Evolutionary conservation across 176 grass and related monocot genomes (phyloP).

Genomic region (Poa annua): DNA sequence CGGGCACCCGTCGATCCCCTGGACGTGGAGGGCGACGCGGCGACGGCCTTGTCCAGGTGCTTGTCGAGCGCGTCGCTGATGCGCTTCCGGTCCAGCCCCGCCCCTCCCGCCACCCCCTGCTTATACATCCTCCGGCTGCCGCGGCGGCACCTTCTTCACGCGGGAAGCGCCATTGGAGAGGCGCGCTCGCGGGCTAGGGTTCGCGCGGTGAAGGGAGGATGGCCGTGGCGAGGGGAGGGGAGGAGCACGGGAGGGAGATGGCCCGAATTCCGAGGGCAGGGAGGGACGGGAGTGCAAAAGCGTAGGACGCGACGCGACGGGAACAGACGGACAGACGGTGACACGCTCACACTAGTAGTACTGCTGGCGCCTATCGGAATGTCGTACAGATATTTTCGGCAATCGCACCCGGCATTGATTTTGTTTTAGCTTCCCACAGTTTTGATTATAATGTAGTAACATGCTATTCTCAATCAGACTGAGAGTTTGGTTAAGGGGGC

Average conservation of each 20-base stretch:
- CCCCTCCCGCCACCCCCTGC: constrained; percentile 43
- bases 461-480: no score
- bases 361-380: background rate
- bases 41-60: constrained; percentile 65
- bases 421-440: background rate
- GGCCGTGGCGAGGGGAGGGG: background rate
- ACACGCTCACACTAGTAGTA: background rate
- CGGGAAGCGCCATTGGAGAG: constrained; percentile 40
- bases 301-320: background rate
- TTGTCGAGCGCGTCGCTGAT: constrained; percentile 72
- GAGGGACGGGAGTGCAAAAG: constrained; percentile 37
- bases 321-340: background rate
- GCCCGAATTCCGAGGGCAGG: constrained; percentile 23
- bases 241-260: constrained; percentile 27
- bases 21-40: constrained; percentile 53
- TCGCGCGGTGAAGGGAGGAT: background rate
- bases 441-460: no score
- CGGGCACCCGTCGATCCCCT: constrained; percentile 51
- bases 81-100: constrained; percentile 64
- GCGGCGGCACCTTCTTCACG: constrained; percentile 28
- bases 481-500: background rate
- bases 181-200: constrained; percentile 37
- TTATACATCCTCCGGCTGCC: constrained; percentile 51
- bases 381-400: constrained; percentile 5
- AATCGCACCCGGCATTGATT: background rate